Conservation (phyloP, 225 moss, liverwort and hornwort species). For the Physcomitrium patens region DNA sequence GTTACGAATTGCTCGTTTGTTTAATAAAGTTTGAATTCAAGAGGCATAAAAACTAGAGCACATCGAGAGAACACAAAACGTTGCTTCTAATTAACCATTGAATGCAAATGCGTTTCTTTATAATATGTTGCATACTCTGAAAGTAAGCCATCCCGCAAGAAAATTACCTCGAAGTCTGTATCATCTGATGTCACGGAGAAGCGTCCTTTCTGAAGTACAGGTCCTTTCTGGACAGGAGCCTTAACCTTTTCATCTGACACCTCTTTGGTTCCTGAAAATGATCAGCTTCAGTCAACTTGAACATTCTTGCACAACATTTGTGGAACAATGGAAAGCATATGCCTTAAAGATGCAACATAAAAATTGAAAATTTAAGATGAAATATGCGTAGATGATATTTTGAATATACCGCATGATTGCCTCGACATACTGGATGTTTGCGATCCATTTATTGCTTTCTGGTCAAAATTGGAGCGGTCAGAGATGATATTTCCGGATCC, state of each 20-base stretch:
- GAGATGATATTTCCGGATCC: conserved; percentile 16
- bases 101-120: background rate
- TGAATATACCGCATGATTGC: conserved; percentile 31
- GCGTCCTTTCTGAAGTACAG: conserved; percentile 69
- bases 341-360: background rate
- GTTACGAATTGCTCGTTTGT: background rate
- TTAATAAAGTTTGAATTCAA: background rate
- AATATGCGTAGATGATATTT: background rate
- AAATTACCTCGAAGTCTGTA: conserved; percentile 42
- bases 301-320: background rate
- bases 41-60: background rate
- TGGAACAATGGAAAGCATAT: background rate
- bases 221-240: conserved; percentile 41
- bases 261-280: conserved; percentile 35
- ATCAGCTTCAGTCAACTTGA: background rate
- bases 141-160: conserved; percentile 1
- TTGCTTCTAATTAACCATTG: background rate
- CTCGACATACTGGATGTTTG: conserved; percentile 30
- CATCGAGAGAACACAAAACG: background rate
- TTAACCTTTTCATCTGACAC: conserved; percentile 38
- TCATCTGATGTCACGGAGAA: conserved; percentile 79
- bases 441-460: conserved; percentile 33
- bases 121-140: background rate
- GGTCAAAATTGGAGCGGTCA: conserved; percentile 28
- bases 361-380: background rate